Conservation (phyloP, 2,329 filamentous ascomycete genomes). For the Aspergillus brasiliensis region DNA sequence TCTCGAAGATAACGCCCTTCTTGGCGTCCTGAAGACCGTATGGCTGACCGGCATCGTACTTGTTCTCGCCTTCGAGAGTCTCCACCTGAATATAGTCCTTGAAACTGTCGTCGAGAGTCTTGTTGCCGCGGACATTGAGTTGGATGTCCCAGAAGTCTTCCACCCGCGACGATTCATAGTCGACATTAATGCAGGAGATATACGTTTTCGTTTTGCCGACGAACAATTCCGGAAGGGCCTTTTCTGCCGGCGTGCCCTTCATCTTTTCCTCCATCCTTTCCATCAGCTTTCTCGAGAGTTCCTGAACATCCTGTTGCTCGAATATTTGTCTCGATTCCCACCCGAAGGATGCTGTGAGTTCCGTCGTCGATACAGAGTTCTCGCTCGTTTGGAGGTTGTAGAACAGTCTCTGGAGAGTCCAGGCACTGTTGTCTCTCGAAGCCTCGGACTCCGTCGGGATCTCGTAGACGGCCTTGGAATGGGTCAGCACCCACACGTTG, state of each 20-base stretch:
- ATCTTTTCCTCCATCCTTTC: slow-evolving; percentile 96
- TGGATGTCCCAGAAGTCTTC: slow-evolving; percentile 99
- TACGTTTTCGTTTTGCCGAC: slow-evolving; percentile 99
- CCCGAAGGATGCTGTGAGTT: slow-evolving; percentile 93
- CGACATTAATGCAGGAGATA: slow-evolving; percentile 96
- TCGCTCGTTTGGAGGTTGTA: slow-evolving; percentile 90
- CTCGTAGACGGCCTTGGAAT: slow-evolving; percentile 80
- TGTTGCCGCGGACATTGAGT: slow-evolving; percentile 92
- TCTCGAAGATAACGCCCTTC: slow-evolving; percentile 96
- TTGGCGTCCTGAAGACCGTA: slow-evolving; percentile 93
- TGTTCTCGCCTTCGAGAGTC: slow-evolving; percentile 96
- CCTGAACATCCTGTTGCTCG: slow-evolving; percentile 97
- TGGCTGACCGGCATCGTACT: slow-evolving; percentile 89
- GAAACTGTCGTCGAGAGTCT: slow-evolving; percentile 90
- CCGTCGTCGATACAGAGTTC: slow-evolving; percentile 81
- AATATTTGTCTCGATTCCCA: slow-evolving; percentile 99
- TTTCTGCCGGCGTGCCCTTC: slow-evolving; percentile 93
- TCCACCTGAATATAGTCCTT: slow-evolving; percentile 95
- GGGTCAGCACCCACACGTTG: neutral
- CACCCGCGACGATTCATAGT: slow-evolving; percentile 91
- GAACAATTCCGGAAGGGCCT: slow-evolving; percentile 85
- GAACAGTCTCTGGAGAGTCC: slow-evolving; percentile 89
- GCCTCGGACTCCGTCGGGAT: slow-evolving; percentile 89
- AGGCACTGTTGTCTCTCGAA: slow-evolving; percentile 82
- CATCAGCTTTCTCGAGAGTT: slow-evolving; percentile 94